Evolutionary conservation across 768 basidiomycete species (phyloP).

Genomic region (Mycena amicta): DNA sequence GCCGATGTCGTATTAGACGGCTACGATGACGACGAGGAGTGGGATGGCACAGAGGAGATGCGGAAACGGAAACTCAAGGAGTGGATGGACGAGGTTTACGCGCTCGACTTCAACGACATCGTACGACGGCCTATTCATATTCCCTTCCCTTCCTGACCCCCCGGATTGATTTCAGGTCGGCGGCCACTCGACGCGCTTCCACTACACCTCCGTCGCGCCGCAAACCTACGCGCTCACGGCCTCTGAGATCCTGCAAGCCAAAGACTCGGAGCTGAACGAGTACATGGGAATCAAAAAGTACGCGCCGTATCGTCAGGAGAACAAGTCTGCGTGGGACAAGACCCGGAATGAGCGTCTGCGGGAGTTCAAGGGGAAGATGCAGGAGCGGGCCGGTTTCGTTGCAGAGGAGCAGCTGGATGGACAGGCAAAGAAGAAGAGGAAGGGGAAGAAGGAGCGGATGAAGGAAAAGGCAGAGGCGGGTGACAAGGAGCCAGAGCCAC

Average conservation of each 20-base stretch:
- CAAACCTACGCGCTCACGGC: slow-evolving; percentile 73
- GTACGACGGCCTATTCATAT: slow-evolving; percentile 46
- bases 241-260: slow-evolving; percentile 87
- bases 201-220: slow-evolving; percentile 73
- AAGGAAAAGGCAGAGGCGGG: slow-evolving; percentile 9
- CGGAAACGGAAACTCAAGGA: slow-evolving; percentile 79
- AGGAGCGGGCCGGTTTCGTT: slow-evolving; percentile 37
- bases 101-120: slow-evolving; percentile 93
- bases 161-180: slow-evolving; percentile 60
- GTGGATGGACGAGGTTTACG: slow-evolving; percentile 91
- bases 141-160: slow-evolving; percentile 2
- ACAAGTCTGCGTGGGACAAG: slow-evolving; percentile 60
- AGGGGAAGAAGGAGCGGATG: slow-evolving; percentile 21
- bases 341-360: slow-evolving; percentile 64
- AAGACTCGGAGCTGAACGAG: slow-evolving; percentile 90
- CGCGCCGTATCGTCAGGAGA: slow-evolving; percentile 82
- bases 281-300: slow-evolving; percentile 88
- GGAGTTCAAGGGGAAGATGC: slow-evolving; percentile 70
- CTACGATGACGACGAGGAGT: slow-evolving; percentile 63
- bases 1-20: slow-evolving; percentile 40
- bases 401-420: slow-evolving; percentile 13
- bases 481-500: not conserved
- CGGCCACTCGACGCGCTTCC: slow-evolving; percentile 89
- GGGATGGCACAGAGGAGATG: slow-evolving; percentile 91
- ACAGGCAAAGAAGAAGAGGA: slow-evolving; percentile 18